Conservation (phyloP, 2,329 filamentous ascomycete species). For the Gyromitra esculenta region DNA sequence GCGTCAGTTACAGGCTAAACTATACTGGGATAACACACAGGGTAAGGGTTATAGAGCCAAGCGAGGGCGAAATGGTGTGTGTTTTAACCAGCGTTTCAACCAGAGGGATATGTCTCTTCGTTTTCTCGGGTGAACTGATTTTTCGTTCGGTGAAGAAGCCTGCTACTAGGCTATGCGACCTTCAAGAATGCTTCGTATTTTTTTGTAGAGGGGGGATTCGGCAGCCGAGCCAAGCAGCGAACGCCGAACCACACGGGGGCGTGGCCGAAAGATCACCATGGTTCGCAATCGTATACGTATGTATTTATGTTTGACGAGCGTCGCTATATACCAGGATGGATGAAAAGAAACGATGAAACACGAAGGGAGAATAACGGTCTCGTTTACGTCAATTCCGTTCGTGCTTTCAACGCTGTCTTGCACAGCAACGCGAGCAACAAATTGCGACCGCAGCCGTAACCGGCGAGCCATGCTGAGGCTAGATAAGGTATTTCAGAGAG, state of each 20-base stretch:
- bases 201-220: background rate
- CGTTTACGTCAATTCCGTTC: conserved; percentile 4
- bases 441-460: conserved; percentile 19
- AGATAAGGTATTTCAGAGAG: conserved; percentile 37
- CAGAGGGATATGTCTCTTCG: background rate
- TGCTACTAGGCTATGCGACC: too few species aligned
- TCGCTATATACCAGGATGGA: background rate
- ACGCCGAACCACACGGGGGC: conserved; percentile 6
- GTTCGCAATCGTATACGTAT: background rate
- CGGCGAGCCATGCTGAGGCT: background rate
- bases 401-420: background rate
- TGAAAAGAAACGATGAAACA: background rate
- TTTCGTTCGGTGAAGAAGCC: background rate
- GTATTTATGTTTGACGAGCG: background rate
- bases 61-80: background rate
- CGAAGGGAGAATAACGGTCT: background rate
- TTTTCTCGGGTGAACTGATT: background rate
- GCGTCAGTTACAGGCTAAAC: conserved; percentile 26
- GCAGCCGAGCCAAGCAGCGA: background rate
- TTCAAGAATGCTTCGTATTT: background rate
- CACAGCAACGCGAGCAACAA: conserved; percentile 1
- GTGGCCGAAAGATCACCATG: conserved; percentile 7
- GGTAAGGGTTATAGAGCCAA: conserved; percentile 10
- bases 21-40: background rate
- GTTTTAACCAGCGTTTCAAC: conserved; percentile 6